These are phyloP conservation scores for Helicosporidium sp. DNA, from an alignment of 139 green algal species.

Conservation along the genomic window DNA sequence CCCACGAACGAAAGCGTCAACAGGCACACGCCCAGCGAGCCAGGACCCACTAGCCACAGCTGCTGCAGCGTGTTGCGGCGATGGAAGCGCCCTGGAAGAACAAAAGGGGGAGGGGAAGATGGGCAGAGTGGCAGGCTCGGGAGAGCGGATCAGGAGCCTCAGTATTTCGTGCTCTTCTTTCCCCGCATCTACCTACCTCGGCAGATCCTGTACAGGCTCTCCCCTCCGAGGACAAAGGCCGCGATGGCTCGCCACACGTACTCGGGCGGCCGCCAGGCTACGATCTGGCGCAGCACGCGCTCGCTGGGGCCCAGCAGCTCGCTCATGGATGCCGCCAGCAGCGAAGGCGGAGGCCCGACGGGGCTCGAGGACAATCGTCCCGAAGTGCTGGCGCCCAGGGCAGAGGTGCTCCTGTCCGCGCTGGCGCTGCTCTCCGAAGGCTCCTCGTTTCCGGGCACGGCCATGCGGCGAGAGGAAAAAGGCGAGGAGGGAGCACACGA, in stretches of 20 bases:
- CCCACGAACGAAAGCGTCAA: constrained; percentile 89
- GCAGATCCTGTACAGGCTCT: constrained; percentile 58
- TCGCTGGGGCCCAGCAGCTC: too few species aligned
- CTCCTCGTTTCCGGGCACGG: too few species aligned
- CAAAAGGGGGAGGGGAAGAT: not conserved
- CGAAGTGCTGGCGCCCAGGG: too few species aligned
- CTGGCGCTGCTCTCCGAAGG: too few species aligned
- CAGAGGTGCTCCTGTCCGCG: too few species aligned
- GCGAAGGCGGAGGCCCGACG: too few species aligned
- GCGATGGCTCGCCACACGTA: constrained; percentile 56
- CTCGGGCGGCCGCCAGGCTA: constrained; percentile 48
- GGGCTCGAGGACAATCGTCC: too few species aligned
- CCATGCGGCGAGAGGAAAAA: too few species aligned
- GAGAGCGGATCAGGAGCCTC: not conserved
- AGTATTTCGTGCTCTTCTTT: not conserved
- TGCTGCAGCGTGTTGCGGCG: constrained; percentile 77
- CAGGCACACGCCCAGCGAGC: constrained; percentile 76
- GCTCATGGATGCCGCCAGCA: too few species aligned
- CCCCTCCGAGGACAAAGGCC: constrained; percentile 52
- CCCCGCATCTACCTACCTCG: constrained; percentile 22
- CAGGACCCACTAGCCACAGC: constrained; percentile 76
- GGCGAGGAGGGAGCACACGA: too few species aligned
- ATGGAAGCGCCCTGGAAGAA: constrained; percentile 27
- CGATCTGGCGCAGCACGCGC: too few species aligned
- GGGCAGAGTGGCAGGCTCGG: not conserved